A percentile compares a stretch with the other conserved stretches of the same genome.
These are phyloP conservation scores for Aurinia saxatilis DNA, from an alignment of 345 rosid species.

Conservation along the genomic window DNA sequence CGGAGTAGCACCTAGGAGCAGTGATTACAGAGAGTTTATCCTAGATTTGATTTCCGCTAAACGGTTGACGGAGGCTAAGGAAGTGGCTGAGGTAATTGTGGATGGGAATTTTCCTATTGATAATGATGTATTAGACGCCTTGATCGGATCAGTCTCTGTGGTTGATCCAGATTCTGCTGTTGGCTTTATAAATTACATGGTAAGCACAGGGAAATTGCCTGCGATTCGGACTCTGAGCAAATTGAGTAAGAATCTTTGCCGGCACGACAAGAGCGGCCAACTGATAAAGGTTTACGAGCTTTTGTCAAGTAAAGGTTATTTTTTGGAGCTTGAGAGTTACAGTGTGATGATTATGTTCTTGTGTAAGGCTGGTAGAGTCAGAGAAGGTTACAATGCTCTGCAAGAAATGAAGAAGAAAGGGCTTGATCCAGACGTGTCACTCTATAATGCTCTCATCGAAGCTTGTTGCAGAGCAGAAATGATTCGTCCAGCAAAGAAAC, in stretches of 20 bases:
- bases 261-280: conserved; percentile 46
- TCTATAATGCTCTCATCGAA: conserved; percentile 71
- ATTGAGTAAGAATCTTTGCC: conserved; percentile 61
- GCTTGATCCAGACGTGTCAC: conserved; percentile 45
- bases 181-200: conserved; percentile 42
- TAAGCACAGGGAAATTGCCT: conserved; percentile 48
- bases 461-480: conserved; percentile 77
- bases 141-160: conserved; percentile 66
- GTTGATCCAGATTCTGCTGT: conserved; percentile 57
- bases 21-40: conserved; percentile 60
- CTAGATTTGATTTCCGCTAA: conserved; percentile 53
- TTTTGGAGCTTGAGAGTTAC: conserved; percentile 46
- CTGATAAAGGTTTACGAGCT: conserved; percentile 43
- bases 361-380: conserved; percentile 62
- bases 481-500: conserved; percentile 79
- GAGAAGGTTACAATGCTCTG: conserved; percentile 71
- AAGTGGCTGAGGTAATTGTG: conserved; percentile 57
- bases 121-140: conserved; percentile 56
- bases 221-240: conserved; percentile 53
- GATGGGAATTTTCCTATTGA: conserved; percentile 69
- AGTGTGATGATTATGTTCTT: conserved; percentile 54
- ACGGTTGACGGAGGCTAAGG: conserved; percentile 54
- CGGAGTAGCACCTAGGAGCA: conserved; percentile 82
- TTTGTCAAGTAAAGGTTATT: conserved; percentile 47
- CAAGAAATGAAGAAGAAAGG: conserved; percentile 85